These are phyloP conservation scores for Exophiala xenobiotica DNA, from an alignment of 2,329 filamentous ascomycete species.

Conservation along the genomic window DNA sequence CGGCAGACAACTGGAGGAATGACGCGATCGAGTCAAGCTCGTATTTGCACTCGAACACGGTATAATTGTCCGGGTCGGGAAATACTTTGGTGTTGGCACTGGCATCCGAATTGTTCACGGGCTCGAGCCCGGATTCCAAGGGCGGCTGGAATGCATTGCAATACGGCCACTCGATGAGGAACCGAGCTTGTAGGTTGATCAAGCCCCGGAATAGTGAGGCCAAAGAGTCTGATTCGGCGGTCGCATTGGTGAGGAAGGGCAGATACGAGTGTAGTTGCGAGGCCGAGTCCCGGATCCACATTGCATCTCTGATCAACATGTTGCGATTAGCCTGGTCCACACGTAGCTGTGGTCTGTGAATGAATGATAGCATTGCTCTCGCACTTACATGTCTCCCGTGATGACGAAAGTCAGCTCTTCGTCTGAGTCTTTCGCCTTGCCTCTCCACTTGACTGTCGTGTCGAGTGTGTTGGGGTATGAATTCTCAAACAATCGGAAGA, in stretches of 20 bases:
- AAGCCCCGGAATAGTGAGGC: conserved; percentile 54
- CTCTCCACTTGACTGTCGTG: conserved; percentile 70
- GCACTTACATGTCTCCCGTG: conserved; percentile 27
- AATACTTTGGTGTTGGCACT: conserved; percentile 44
- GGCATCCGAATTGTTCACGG: background rate
- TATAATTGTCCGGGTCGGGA: conserved; percentile 43
- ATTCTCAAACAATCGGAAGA: conserved; percentile 70
- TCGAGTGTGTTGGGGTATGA: conserved; percentile 71
- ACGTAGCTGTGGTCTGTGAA: too few species aligned
- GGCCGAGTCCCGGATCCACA: background rate
- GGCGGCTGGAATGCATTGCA: conserved; percentile 56
- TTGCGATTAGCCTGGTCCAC: too few species aligned
- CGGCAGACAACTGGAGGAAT: conserved; percentile 49
- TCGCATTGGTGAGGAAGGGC: background rate
- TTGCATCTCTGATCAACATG: conserved; percentile 50
- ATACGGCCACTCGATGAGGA: conserved; percentile 60
- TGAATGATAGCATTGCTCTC: too few species aligned
- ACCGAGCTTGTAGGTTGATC: conserved; percentile 70
- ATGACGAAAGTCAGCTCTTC: conserved; percentile 39
- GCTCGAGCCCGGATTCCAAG: conserved; percentile 32
- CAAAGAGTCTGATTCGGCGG: background rate
- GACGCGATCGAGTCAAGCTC: conserved; percentile 54
- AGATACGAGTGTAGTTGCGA: background rate
- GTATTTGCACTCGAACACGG: conserved; percentile 56
- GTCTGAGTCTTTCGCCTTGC: too few species aligned